These are phyloP conservation scores for Daldinia childiae DNA, from an alignment of 495 filamentous ascomycete genomes.

Conservation along the genomic window DNA sequence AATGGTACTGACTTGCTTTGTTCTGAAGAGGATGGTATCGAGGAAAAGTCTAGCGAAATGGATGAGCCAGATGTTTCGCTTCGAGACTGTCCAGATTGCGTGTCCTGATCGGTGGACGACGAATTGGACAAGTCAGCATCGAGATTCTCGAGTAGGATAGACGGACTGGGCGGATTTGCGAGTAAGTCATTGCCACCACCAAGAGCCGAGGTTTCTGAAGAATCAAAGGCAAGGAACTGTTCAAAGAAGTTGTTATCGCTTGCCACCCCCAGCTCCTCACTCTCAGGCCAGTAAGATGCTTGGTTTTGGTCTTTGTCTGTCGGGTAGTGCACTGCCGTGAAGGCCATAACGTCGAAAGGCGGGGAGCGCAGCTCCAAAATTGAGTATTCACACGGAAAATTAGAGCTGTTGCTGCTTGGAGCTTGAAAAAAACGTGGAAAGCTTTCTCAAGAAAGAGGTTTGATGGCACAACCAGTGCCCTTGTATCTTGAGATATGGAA, in stretches of 20 bases:
- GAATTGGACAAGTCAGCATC: slow-evolving; percentile 28
- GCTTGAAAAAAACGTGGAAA: slow-evolving; percentile 14
- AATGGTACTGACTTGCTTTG: slow-evolving; percentile 30
- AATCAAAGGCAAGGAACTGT: slow-evolving; percentile 57
- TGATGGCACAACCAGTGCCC: slow-evolving; percentile 27
- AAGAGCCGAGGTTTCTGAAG: slow-evolving; percentile 32
- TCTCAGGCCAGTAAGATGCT: slow-evolving; percentile 49
- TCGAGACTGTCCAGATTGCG: slow-evolving; percentile 31
- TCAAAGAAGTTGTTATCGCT: slow-evolving; percentile 56
- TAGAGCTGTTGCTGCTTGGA: slow-evolving; percentile 15
- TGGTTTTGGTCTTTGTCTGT: slow-evolving; percentile 53
- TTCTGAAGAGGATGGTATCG: slow-evolving; percentile 1
- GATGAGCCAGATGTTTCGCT: slow-evolving; percentile 25
- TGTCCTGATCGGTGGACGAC: slow-evolving; percentile 32
- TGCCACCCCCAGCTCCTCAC: slow-evolving; percentile 47
- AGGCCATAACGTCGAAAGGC: slow-evolving; percentile 44
- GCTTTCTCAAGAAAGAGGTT: slow-evolving; percentile 28
- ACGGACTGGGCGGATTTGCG: slow-evolving; percentile 46
- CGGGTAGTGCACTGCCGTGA: slow-evolving; percentile 43
- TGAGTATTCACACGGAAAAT: slow-evolving; percentile 18
- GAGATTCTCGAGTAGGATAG: slow-evolving; percentile 41
- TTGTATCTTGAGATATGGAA: slow-evolving; percentile 44
- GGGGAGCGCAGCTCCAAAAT: slow-evolving; percentile 34
- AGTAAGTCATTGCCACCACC: slow-evolving; percentile 33
- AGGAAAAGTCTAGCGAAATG: slow-evolving; percentile 11